Conservation (phyloP, 2,329 filamentous ascomycete species). For the Beauveria asiatica region DNA sequence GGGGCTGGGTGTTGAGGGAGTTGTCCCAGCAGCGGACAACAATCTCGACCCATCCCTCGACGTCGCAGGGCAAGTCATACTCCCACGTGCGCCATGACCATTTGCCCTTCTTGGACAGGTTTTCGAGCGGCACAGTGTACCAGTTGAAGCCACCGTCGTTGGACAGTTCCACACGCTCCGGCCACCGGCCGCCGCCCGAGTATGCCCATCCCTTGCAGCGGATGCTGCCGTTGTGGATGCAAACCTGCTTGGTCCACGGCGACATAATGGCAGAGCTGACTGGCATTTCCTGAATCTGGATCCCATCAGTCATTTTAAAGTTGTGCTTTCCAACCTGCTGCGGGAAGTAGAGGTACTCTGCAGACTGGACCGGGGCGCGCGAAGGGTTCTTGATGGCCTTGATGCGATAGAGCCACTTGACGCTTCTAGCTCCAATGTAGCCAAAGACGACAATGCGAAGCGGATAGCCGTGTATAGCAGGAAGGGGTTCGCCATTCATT, state of each 20-base stretch:
- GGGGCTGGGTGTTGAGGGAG: constrained; percentile 50
- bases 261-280: constrained; percentile 60
- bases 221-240: constrained; percentile 53
- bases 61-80: constrained; percentile 52
- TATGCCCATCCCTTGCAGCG: constrained; percentile 50
- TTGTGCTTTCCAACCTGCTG: constrained; percentile 64
- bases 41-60: constrained; percentile 53
- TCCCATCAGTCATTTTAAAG: constrained; percentile 46
- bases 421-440: constrained; percentile 58
- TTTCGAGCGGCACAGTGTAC: constrained; percentile 53
- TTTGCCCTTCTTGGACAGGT: constrained; percentile 52
- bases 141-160: constrained; percentile 55
- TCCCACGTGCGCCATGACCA: constrained; percentile 59
- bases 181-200: constrained; percentile 49
- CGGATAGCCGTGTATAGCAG: constrained; percentile 53
- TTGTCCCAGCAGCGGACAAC: constrained; percentile 55
- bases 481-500: constrained; percentile 60
- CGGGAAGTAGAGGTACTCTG: constrained; percentile 61
- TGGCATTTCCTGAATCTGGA: constrained; percentile 65
- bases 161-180: constrained; percentile 55
- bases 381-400: constrained; percentile 50
- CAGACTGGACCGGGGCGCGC: constrained; percentile 52
- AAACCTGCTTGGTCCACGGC: constrained; percentile 50
- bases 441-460: constrained; percentile 54
- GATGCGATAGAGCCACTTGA: constrained; percentile 56